Evolutionary conservation across 495 filamentous ascomycete genomes (phyloP).

Genomic region (Xylaria cubensis): DNA sequence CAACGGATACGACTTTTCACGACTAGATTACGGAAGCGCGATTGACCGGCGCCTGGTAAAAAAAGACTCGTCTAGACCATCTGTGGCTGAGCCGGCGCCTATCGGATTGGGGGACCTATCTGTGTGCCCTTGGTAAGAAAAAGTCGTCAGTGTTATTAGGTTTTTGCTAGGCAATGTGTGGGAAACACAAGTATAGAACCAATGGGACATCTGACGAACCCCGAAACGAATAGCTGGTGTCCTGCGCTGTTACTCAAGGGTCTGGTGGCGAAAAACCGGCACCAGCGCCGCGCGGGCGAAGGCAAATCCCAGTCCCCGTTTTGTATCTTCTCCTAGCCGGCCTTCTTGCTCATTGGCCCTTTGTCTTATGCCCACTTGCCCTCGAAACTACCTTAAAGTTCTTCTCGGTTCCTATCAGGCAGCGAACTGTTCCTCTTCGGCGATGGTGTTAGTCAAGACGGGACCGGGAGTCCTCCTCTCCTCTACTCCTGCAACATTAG

Average conservation of each 20-base stretch:
- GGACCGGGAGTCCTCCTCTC: conserved; percentile 18
- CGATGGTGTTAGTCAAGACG: conserved; percentile 16
- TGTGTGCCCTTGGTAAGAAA: conserved; percentile 23
- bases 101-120: conserved; percentile 19
- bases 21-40: conserved; percentile 10
- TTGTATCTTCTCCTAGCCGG: conserved; percentile 36
- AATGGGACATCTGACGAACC: conserved; percentile 39
- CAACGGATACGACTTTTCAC: conserved; percentile 18
- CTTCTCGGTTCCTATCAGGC: conserved; percentile 26
- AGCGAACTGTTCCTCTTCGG: conserved; percentile 7
- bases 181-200: conserved; percentile 27
- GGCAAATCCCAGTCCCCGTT: conserved; percentile 41
- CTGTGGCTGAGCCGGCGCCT: conserved; percentile 42
- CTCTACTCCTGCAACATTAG: neutral
- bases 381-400: conserved; percentile 40
- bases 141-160: conserved; percentile 20
- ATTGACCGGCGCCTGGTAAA: conserved; percentile 25
- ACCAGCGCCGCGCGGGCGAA: conserved; percentile 36
- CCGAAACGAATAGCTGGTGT: conserved; percentile 34
- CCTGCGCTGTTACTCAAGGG: conserved; percentile 33
- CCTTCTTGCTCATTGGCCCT: conserved; percentile 35
- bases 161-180: conserved; percentile 25
- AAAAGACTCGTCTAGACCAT: conserved; percentile 41
- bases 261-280: conserved; percentile 46
- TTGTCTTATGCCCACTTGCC: conserved; percentile 28